Conservation (phyloP, 176 grass and related monocot species). For the Pharus latifolius region DNA sequence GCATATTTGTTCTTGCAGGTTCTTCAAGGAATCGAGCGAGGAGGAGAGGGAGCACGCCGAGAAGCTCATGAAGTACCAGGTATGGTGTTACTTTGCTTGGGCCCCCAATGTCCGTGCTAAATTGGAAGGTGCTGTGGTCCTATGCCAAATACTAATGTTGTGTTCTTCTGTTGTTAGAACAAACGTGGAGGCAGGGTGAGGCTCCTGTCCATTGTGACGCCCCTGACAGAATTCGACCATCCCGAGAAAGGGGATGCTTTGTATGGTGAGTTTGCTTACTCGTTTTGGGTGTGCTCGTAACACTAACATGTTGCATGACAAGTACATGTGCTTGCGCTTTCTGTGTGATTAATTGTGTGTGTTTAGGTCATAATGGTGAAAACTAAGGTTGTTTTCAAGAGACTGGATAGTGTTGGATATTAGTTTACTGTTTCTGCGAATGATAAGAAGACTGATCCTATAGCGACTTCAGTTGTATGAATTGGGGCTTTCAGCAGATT, state of each 20-base stretch:
- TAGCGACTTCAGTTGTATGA: not conserved
- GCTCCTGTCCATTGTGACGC: slow-evolving; percentile 36
- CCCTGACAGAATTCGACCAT: slow-evolving; percentile 75
- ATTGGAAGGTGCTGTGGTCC: not conserved
- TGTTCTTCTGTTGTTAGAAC: slow-evolving; percentile 13
- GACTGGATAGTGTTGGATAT: not conserved
- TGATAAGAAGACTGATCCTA: not conserved
- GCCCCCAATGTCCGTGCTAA: not conserved
- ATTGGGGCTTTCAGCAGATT: not conserved
- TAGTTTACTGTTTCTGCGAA: not conserved
- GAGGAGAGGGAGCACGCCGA: slow-evolving; percentile 72
- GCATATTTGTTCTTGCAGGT: slow-evolving; percentile 9
- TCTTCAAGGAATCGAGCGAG: slow-evolving; percentile 82
- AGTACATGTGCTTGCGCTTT: not conserved
- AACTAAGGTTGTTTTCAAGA: not conserved
- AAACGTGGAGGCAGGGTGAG: slow-evolving; percentile 53
- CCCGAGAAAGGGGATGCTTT: slow-evolving; percentile 88
- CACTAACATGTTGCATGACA: not conserved
- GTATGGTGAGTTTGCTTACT: slow-evolving; percentile 44
- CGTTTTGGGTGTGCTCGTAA: not conserved
- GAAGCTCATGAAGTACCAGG: slow-evolving; percentile 86
- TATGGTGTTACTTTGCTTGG: not conserved
- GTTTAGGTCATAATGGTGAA: not conserved
- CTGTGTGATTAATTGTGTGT: not conserved
- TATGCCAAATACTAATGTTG: not conserved